Conservation (phyloP, 2,329 filamentous ascomycete genomes). For the Alternaria postmessia region DNA sequence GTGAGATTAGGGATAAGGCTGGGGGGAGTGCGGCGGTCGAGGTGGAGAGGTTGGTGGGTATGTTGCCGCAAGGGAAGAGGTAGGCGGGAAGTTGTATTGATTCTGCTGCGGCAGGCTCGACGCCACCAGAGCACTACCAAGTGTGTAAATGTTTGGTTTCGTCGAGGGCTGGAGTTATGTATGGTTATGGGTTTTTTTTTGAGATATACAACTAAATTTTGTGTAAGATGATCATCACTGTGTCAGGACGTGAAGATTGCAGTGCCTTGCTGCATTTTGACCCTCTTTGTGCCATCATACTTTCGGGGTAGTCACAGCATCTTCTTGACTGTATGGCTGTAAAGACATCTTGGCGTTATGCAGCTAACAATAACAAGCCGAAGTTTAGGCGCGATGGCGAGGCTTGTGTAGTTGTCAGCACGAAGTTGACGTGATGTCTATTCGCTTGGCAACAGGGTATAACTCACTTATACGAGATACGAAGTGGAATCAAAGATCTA, state of each 20-base stretch:
- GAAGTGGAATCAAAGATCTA: neutral
- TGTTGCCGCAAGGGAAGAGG: conserved; percentile 41
- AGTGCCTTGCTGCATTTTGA: neutral
- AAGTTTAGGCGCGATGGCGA: neutral
- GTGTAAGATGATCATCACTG: neutral
- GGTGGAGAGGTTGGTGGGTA: conserved; percentile 79
- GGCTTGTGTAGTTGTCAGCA: neutral
- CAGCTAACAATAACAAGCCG: neutral
- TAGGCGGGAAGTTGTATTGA: neutral
- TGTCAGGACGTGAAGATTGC: neutral
- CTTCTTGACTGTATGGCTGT: neutral
- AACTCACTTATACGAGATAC: neutral
- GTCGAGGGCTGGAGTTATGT: neutral
- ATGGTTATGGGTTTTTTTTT: neutral
- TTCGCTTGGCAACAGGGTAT: neutral
- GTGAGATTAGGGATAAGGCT: conserved; percentile 76
- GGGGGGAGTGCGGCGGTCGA: conserved; percentile 75
- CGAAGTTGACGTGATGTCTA: neutral
- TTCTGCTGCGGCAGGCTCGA: too few relatives aligned
- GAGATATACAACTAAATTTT: neutral
- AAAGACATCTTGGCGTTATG: neutral
- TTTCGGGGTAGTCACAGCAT: too few relatives aligned
- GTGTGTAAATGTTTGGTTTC: neutral
- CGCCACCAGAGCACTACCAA: too few relatives aligned
- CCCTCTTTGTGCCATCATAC: too few relatives aligned